These are phyloP conservation scores for Verticillium klebahnii DNA, from an alignment of 2,329 filamentous ascomycete genomes.

Conservation along the genomic window DNA sequence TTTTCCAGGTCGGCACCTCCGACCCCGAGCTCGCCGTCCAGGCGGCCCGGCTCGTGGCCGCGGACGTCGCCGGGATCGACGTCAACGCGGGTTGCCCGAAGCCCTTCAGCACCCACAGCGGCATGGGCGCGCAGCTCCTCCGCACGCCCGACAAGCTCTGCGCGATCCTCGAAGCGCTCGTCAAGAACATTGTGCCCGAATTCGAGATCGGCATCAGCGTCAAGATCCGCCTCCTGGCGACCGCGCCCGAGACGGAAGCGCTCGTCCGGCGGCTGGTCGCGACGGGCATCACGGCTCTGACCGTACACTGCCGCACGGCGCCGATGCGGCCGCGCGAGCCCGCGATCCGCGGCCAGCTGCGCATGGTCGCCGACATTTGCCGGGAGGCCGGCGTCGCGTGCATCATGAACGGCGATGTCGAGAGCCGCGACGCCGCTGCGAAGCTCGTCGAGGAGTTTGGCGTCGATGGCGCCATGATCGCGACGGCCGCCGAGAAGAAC, in stretches of 20 bases:
- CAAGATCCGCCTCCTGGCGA: conserved; percentile 87
- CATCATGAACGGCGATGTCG: conserved; percentile 93
- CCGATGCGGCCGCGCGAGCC: conserved; percentile 89
- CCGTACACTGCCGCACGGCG: conserved; percentile 92
- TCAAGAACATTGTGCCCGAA: conserved; percentile 69
- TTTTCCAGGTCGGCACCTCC: conserved; percentile 91
- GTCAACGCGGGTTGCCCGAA: conserved; percentile 99
- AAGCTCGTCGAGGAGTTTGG: conserved; percentile 70
- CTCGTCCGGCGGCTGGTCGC: conserved; percentile 74
- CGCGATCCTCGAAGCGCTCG: conserved; percentile 77
- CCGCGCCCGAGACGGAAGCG: conserved; percentile 66
- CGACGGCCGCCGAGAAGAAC: conserved; percentile 86
- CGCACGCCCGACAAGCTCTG: conserved; percentile 79
- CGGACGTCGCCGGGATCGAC: conserved; percentile 88
- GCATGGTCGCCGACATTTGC: conserved; percentile 79
- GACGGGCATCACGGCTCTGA: conserved; percentile 89
- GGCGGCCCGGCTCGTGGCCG: conserved; percentile 78
- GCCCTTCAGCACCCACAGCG: conserved; percentile 86
- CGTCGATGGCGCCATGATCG: conserved; percentile 97
- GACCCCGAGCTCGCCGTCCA: conserved; percentile 77
- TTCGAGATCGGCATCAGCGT: conserved; percentile 92
- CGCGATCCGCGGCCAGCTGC: conserved; percentile 80
- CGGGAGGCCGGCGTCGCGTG: conserved; percentile 83
- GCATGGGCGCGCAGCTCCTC: conserved; percentile 92
- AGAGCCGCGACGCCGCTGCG: conserved; percentile 65